Evolutionary conservation across 495 filamentous ascomycete genomes (phyloP).

Genomic region (Neurospora africana): DNA sequence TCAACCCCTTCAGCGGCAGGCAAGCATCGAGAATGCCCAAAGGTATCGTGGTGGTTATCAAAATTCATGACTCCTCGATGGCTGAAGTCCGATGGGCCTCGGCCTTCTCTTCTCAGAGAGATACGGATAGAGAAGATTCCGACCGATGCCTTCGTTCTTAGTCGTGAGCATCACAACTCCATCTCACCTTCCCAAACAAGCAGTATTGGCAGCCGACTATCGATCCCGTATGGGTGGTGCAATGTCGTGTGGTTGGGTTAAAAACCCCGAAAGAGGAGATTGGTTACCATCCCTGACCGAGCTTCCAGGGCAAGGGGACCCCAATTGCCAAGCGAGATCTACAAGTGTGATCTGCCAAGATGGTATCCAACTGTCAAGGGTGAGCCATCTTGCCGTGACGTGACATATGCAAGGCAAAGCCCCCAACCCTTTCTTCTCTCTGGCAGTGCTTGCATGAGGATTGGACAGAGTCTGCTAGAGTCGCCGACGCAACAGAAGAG

Average conservation of each 20-base stretch:
- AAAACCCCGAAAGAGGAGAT: not conserved
- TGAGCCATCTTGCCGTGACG: not conserved
- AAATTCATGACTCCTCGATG: not conserved
- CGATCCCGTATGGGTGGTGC: not conserved
- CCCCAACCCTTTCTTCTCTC: not conserved
- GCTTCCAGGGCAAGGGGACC: not conserved
- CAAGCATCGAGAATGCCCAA: not conserved
- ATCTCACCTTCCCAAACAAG: not conserved
- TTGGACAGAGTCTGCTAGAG: not conserved
- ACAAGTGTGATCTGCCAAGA: not conserved
- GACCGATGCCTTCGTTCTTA: not conserved
- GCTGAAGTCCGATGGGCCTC: not conserved
- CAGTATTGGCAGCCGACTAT: not conserved
- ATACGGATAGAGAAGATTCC: not conserved
- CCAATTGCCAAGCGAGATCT: not conserved
- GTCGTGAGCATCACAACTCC: not conserved
- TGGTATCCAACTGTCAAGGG: not conserved
- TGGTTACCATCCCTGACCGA: not conserved
- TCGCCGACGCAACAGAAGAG: not conserved
- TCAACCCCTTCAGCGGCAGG: not conserved
- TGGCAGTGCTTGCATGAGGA: not conserved
- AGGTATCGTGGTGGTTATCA: not conserved
- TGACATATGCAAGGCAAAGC: not conserved
- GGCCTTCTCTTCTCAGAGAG: not conserved
- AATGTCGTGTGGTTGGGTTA: not conserved